Evolutionary conservation across 371 early-diverging fungal genomes (phyloP).

Genomic region (Mucor mucedo): DNA sequence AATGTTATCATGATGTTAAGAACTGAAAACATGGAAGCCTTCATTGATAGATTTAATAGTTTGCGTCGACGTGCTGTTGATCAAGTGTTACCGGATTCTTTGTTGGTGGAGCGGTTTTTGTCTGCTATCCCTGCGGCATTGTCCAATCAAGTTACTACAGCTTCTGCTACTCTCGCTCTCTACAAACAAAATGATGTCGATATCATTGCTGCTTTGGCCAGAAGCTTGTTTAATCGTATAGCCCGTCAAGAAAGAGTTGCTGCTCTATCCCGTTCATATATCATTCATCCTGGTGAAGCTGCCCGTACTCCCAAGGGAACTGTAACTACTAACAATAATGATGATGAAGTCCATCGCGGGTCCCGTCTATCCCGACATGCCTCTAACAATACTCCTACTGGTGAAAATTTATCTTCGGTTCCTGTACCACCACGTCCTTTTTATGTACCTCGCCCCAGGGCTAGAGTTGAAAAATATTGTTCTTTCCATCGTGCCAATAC

Average conservation of each 20-base stretch:
- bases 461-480: neutral
- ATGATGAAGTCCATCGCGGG: no score
- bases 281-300: neutral
- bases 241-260: neutral
- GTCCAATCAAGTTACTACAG: neutral
- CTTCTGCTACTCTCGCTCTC: neutral
- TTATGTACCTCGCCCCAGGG: neutral
- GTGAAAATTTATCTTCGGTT: neutral
- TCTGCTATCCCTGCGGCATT: neutral
- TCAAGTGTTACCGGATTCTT: neutral
- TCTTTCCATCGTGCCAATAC: neutral
- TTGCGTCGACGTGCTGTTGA: no score
- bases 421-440: neutral
- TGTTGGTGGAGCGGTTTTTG: neutral
- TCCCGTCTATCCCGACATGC: no score
- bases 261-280: neutral
- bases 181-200: neutral
- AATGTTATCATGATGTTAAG: neutral
- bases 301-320: neutral
- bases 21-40: conserved; percentile 3
- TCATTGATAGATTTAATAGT: conserved; percentile 15
- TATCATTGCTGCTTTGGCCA: neutral
- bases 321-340: no score
- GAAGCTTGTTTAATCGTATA: neutral
- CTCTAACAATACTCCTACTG: neutral